A percentile compares a stretch with the other conserved stretches of the same genome.
phyloP scores from a whole-genome alignment of 768 basidiomycete species.

The Xerocomus potaroensis region DNA sequence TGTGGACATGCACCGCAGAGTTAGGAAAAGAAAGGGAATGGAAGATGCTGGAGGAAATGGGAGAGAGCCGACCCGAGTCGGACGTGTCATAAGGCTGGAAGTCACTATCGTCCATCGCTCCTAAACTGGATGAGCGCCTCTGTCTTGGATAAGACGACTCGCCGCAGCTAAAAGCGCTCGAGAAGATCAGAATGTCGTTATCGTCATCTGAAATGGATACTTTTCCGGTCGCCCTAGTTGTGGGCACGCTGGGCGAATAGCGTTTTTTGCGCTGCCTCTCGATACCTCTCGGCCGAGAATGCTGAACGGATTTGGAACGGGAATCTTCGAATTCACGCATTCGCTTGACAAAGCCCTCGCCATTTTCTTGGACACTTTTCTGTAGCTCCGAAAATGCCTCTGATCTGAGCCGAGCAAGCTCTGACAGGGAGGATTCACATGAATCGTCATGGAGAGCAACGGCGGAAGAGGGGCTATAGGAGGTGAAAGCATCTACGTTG shows the following conservation, averaged over 20 bases:
- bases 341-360: slow-evolving; percentile 62
- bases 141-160: slow-evolving; percentile 24
- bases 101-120: slow-evolving; percentile 39
- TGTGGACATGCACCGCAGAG: slow-evolving; percentile 10
- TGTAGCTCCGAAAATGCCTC: slow-evolving; percentile 64
- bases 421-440: slow-evolving; percentile 22
- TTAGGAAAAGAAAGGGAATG: slow-evolving; percentile 10
- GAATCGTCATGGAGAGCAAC: slow-evolving; percentile 16
- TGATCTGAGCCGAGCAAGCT: slow-evolving; percentile 48
- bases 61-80: slow-evolving; percentile 20
- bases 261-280: slow-evolving; percentile 43
- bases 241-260: slow-evolving; percentile 24
- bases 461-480: slow-evolving; percentile 22
- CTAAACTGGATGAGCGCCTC: slow-evolving; percentile 44
- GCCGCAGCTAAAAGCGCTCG: slow-evolving; percentile 21
- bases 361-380: slow-evolving; percentile 56
- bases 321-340: slow-evolving; percentile 70
- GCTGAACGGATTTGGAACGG: slow-evolving; percentile 39
- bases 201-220: slow-evolving; percentile 34
- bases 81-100: slow-evolving; percentile 13
- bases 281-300: slow-evolving; percentile 36
- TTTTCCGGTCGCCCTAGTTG: slow-evolving; percentile 13
- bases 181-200: slow-evolving; percentile 56
- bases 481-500: slow-evolving; percentile 7
- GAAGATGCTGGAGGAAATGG: slow-evolving; percentile 21